These are phyloP conservation scores for Populus simonii DNA, from an alignment of 345 rosid genomes.

Conservation along the genomic window DNA sequence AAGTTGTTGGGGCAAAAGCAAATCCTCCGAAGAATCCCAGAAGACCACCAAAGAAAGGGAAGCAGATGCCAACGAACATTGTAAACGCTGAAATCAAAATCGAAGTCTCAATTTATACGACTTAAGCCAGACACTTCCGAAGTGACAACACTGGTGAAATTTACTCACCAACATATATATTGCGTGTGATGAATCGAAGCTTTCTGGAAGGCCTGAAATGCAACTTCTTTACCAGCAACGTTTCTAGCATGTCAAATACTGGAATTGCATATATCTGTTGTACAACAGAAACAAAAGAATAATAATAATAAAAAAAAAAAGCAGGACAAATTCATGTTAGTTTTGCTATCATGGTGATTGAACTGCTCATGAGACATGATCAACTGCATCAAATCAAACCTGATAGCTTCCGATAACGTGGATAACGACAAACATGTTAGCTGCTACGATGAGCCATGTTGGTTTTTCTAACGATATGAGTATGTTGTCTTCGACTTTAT, in stretches of 20 bases:
- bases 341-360: neutral
- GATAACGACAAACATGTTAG: constrained; percentile 24
- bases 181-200: constrained; percentile 20
- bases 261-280: constrained; percentile 27
- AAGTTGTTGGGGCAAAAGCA: constrained; percentile 31
- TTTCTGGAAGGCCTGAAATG: constrained; percentile 19
- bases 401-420: constrained; percentile 37
- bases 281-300: neutral
- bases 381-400: constrained; percentile 6
- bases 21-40: constrained; percentile 33
- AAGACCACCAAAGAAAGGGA: constrained; percentile 31
- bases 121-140: neutral
- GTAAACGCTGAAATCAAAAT: constrained; percentile 18
- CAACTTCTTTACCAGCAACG: constrained; percentile 23
- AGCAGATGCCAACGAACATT: constrained; percentile 27
- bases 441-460: constrained; percentile 23
- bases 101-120: neutral
- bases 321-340: neutral
- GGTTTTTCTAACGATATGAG: constrained; percentile 27
- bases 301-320: neutral
- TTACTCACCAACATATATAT: constrained; percentile 25
- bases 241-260: constrained; percentile 33
- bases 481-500: constrained; percentile 24
- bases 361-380: neutral
- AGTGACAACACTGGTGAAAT: neutral